Conservation (phyloP, 345 rosid species). For the Rhodomyrtus tomentosa region DNA sequence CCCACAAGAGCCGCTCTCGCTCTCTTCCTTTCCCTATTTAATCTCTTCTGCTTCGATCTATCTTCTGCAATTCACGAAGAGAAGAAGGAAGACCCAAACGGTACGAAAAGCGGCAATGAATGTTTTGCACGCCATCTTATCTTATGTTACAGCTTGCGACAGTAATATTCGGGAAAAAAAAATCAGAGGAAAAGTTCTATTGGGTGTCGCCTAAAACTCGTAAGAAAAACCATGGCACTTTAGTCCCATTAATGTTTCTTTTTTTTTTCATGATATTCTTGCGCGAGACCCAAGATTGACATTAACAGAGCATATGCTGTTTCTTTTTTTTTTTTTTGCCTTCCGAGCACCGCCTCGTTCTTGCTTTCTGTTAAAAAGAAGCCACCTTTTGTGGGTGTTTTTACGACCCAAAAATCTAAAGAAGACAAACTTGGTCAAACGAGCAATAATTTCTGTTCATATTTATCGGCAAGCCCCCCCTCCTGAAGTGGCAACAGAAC, state of each 20-base stretch:
- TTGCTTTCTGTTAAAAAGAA: background rate
- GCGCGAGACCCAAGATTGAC: background rate
- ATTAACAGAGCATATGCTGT: background rate
- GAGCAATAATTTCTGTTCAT: background rate
- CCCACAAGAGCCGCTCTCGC: background rate
- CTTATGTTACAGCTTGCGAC: background rate
- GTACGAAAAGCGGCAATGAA: conserved; percentile 8
- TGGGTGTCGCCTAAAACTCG: background rate
- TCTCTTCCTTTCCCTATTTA: background rate
- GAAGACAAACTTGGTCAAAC: background rate
- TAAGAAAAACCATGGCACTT: background rate
- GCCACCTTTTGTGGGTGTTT: background rate
- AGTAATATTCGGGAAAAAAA: background rate
- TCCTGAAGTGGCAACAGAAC: too few relatives aligned
- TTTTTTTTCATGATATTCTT: background rate
- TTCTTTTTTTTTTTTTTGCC: background rate
- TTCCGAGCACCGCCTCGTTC: background rate
- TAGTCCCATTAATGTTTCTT: background rate
- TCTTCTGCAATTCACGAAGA: background rate
- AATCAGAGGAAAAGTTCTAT: background rate
- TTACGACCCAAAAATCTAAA: background rate
- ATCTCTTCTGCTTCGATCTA: background rate
- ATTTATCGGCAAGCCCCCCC: background rate
- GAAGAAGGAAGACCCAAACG: background rate
- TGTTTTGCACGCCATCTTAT: conserved; percentile 7